Evolutionary conservation across 495 filamentous ascomycete species (phyloP).

Genomic region (Penicillium goetzii): DNA sequence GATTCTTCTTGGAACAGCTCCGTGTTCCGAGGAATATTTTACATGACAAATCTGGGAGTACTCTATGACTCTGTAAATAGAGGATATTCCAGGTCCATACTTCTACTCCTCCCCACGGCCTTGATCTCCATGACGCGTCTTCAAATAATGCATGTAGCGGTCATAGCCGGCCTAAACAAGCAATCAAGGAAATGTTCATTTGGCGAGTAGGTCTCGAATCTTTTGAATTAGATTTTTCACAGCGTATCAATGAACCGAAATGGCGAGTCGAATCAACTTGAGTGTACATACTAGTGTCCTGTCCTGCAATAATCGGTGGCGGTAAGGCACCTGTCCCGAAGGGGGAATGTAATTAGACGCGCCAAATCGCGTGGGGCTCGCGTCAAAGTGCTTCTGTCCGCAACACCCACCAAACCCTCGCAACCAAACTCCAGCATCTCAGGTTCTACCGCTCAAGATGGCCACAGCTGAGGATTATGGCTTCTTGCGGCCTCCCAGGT

Average conservation of each 20-base stretch:
- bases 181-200: too few species aligned
- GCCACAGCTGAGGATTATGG: slow-evolving; percentile 32
- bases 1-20: neutral
- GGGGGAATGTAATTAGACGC: slow-evolving; percentile 39
- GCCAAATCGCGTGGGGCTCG: slow-evolving; percentile 31
- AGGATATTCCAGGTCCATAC: too few species aligned
- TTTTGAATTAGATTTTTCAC: neutral
- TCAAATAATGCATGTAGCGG: too few species aligned
- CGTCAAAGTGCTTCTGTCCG: slow-evolving; percentile 21
- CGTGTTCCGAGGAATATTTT: too few species aligned
- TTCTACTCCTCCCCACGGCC: neutral
- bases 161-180: too few species aligned
- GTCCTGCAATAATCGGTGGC: neutral
- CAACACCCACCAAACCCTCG: slow-evolving; percentile 16
- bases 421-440: slow-evolving; percentile 11
- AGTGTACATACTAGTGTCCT: neutral
- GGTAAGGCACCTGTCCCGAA: slow-evolving; percentile 21
- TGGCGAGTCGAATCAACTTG: neutral
- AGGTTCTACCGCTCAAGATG: slow-evolving; percentile 29
- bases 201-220: too few species aligned
- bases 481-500: slow-evolving; percentile 47
- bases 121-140: neutral
- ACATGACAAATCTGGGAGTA: too few species aligned
- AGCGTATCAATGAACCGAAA: neutral
- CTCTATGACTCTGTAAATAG: too few species aligned